Conservation (phyloP, 495 filamentous ascomycete genomes). For the Cercophora newfieldiana region DNA sequence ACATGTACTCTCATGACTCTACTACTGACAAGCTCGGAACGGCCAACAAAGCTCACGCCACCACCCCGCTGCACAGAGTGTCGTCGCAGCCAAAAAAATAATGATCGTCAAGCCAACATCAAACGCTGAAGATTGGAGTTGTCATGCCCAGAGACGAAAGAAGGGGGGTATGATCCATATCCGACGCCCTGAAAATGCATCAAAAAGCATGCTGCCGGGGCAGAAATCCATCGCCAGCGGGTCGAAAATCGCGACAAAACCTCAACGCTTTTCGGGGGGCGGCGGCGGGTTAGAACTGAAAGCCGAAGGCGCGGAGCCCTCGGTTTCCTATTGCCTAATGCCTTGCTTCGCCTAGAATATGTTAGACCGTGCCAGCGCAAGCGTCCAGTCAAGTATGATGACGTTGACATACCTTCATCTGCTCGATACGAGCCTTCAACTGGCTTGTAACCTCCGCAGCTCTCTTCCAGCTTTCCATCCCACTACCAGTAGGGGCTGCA, state of each 20-base stretch:
- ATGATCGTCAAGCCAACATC: not conserved
- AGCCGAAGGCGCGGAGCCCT: not conserved
- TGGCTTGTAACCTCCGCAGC: constrained; percentile 99
- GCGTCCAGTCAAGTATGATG: not conserved
- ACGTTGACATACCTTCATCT: constrained; percentile 54
- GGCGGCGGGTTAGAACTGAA: not conserved
- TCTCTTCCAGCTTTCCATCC: constrained; percentile 91
- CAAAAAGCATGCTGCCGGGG: constrained; percentile 9
- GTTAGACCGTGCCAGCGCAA: too few species aligned
- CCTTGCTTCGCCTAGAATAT: constrained; percentile 18
- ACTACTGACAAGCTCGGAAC: not conserved
- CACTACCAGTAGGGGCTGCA: constrained; percentile 49
- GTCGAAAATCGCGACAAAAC: not conserved
- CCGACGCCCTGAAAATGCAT: constrained; percentile 30
- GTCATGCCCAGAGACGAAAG: constrained; percentile 3
- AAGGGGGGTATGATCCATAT: constrained; percentile 24
- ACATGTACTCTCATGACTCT: not conserved
- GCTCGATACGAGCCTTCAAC: constrained; percentile 93
- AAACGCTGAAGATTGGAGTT: not conserved
- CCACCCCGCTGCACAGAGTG: too few species aligned
- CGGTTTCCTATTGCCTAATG: constrained; percentile 7
- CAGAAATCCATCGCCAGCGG: too few species aligned
- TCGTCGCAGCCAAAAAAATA: not conserved
- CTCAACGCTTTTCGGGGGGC: not conserved
- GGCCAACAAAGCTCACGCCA: not conserved